Evolutionary conservation across 192 early-diverging fungal genomes (phyloP).

Genomic region (Phlyctochytrium arcticum): DNA sequence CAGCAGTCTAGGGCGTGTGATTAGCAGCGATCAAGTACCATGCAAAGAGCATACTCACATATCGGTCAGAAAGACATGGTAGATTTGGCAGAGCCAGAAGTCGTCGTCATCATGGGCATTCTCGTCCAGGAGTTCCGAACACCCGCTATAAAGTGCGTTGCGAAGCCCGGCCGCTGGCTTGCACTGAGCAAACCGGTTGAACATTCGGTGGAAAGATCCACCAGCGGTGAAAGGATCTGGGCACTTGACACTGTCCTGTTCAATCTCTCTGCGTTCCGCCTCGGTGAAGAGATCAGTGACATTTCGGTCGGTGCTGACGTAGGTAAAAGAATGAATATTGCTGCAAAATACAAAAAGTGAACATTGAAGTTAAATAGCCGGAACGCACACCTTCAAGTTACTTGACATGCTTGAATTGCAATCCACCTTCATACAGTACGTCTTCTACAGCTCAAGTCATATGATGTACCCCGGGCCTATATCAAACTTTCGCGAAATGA

Average conservation of each 20-base stretch:
- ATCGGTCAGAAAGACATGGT: neutral
- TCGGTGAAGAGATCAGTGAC: neutral
- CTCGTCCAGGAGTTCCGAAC: neutral
- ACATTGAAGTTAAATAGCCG: too few species aligned
- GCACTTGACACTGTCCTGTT: neutral
- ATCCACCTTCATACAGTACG: too few species aligned
- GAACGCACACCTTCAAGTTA: too few species aligned
- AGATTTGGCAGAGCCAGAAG: constrained; percentile 5
- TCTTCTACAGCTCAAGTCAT: too few species aligned
- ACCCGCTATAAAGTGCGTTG: neutral
- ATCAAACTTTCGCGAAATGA: too few species aligned
- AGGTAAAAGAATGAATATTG: neutral
- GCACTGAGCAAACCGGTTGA: neutral
- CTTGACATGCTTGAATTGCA: too few species aligned
- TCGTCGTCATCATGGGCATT: neutral
- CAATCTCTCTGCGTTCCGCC: neutral
- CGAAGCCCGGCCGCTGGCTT: neutral
- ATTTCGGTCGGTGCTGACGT: neutral
- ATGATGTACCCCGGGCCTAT: too few species aligned
- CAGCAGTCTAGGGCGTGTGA: too few species aligned
- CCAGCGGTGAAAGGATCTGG: neutral
- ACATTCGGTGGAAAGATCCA: neutral
- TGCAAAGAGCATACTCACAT: too few species aligned
- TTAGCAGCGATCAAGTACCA: too few species aligned
- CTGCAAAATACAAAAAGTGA: too few species aligned